Percentiles rank a stretch among this genome's conserved stretches.
Conservation (phyloP, 1,139 yeast species). For the Wickerhamiella infanticola region DNA sequence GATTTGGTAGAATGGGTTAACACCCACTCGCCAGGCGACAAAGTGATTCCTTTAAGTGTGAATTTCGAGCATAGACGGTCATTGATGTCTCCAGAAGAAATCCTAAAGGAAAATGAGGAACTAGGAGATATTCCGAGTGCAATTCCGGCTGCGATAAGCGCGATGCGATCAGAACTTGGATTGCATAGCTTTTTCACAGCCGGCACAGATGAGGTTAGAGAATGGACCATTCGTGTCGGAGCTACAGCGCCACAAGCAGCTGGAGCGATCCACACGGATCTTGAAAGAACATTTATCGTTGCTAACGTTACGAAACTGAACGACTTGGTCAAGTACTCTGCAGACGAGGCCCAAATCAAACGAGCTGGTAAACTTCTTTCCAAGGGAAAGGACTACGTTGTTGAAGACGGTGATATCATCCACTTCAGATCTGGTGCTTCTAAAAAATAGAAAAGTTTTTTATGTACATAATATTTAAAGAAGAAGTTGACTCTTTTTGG, state of each 20-base stretch:
- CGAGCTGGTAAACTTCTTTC: constrained; percentile 19
- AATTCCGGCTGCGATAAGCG: constrained; percentile 58
- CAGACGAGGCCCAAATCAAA: constrained; percentile 20
- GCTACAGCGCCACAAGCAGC: constrained; percentile 86
- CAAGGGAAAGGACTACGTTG: constrained; percentile 51
- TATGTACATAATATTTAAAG: not conserved
- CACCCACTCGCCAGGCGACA: constrained; percentile 69
- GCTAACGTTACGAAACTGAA: constrained; percentile 47
- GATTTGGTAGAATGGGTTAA: constrained; percentile 84
- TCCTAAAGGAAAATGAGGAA: constrained; percentile 62
- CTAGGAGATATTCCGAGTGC: constrained; percentile 52
- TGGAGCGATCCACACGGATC: constrained; percentile 63
- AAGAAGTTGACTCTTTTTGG: constrained; percentile 4
- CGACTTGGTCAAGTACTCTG: constrained; percentile 18
- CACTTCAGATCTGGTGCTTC: constrained; percentile 33
- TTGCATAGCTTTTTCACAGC: constrained; percentile 73
- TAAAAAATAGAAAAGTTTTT: constrained; percentile 12
- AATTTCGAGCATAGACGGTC: constrained; percentile 75
- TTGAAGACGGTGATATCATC: constrained; percentile 67
- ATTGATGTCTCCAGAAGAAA: constrained; percentile 55
- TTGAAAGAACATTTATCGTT: constrained; percentile 58
- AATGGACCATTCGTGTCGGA: constrained; percentile 75
- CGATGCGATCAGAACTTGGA: constrained; percentile 45
- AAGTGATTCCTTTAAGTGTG: constrained; percentile 73
- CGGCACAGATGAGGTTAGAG: constrained; percentile 71